Conservation (phyloP, 2,329 filamentous ascomycete species). For the Sclerotinia minor region DNA sequence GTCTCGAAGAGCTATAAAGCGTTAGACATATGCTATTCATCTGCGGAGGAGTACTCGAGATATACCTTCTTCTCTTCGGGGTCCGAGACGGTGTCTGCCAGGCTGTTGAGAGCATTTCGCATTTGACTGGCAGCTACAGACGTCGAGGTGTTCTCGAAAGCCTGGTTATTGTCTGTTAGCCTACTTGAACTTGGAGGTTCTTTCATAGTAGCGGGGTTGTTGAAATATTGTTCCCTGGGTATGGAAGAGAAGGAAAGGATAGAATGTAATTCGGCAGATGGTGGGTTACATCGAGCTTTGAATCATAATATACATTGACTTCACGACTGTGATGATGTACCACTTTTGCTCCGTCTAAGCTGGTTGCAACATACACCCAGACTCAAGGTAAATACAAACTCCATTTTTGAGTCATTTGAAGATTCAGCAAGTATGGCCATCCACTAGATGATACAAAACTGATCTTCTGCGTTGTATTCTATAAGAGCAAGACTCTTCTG, state of each 20-base stretch:
- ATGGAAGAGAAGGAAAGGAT: not conserved
- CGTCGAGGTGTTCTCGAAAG: conserved; percentile 98
- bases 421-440: not conserved
- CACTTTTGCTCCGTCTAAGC: conserved; percentile 18
- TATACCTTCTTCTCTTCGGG: conserved; percentile 78
- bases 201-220: not conserved
- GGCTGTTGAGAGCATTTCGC: conserved; percentile 93
- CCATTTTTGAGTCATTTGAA: conserved; percentile 14
- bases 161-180: conserved; percentile 53
- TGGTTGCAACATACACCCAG: conserved; percentile 28
- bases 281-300: not conserved
- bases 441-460: conserved; percentile 10
- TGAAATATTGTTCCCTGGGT: not conserved
- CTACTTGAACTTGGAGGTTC: not conserved
- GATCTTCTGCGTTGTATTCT: not conserved
- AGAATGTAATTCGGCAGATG: conserved; percentile 4
- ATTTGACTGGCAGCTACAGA: conserved; percentile 98
- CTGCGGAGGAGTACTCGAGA: conserved; percentile 14
- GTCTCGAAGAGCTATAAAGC: conserved; percentile 82
- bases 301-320: not conserved
- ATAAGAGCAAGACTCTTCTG: not conserved
- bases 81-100: conserved; percentile 87
- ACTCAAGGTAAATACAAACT: conserved; percentile 31
- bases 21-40: not conserved
- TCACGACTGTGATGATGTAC: conserved; percentile 21